Percentiles rank a stretch among this genome's conserved stretches.
phyloP scores from a whole-genome alignment of 352 stramenopile species.

The Elongisporangium undulatum region DNA sequence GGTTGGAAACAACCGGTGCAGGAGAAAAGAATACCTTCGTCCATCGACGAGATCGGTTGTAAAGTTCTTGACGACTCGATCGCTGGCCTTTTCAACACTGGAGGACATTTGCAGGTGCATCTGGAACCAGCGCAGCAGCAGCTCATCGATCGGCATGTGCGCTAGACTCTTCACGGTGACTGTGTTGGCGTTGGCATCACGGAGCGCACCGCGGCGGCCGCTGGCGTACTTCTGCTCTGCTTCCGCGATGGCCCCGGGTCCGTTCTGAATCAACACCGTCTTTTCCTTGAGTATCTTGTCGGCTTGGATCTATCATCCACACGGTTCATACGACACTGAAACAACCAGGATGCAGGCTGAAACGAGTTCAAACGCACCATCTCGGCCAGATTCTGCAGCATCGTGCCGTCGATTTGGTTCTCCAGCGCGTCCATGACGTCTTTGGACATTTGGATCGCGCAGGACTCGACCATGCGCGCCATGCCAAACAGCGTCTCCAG shows the following conservation, averaged over 20 bases:
- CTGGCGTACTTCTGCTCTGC: background rate
- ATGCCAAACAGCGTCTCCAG: conserved; percentile 81
- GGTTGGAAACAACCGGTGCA: conserved; percentile 69
- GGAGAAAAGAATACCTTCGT: conserved; percentile 55
- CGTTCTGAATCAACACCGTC: conserved; percentile 11
- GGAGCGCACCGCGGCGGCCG: background rate
- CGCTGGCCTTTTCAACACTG: conserved; percentile 50
- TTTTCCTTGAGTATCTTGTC: conserved; percentile 60
- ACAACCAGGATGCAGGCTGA: background rate
- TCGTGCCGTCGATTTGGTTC: conserved; percentile 62
- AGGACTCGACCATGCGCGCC: conserved; percentile 81
- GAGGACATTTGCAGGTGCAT: conserved; percentile 69
- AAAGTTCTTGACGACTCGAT: conserved; percentile 78
- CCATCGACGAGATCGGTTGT: conserved; percentile 65
- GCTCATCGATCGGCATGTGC: conserved; percentile 66
- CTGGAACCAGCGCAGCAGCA: conserved; percentile 74
- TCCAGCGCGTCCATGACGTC: conserved; percentile 81
- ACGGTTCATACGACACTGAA: background rate
- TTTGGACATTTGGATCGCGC: conserved; percentile 80
- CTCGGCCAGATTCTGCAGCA: conserved; percentile 52
- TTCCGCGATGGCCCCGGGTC: background rate
- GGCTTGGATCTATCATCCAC: conserved; percentile 30
- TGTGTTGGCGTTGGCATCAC: background rate
- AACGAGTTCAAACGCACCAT: conserved; percentile 26
- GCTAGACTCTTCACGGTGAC: conserved; percentile 59